Base-by-base conservation (phyloP, 2,329 filamentous ascomycete species). In the Colletotrichum liaoningense region DNA sequence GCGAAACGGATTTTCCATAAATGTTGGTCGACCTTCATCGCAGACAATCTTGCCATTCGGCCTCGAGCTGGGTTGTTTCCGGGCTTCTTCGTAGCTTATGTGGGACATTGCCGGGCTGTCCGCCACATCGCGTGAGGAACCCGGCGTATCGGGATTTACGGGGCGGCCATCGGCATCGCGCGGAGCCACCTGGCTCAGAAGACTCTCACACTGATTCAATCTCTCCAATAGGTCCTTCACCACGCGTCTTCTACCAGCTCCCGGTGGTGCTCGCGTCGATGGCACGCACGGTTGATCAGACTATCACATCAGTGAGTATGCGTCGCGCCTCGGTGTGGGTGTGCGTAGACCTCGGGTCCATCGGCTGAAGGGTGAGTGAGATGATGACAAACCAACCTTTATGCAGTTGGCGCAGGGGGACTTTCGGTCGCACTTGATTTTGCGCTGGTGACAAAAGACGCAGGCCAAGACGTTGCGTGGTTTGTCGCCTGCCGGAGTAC, bases 401-500 rank as follows among this genome's bases (percentile, higher is more conserved):
- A 78, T 72, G 64, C 86, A 88, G 74, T 87, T 87, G 11, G 82
- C 86, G 77, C 89, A 91, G 6, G 89, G 89, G 56, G 86, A 89
- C 54, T 85, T 86, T 73, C 89, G 85, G 77, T 91, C 88, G 80
- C 89, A 91, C 79, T 89, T 90, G 81, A 90, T 91, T 81, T 91
- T 91, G 76, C 89, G 86, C 77, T 89, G 87, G 78, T 91, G 89
- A 77, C 89, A 91, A 35, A 90, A 82, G 22, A 89, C 87, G 75
- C 88, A 90, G 33, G 87, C 69, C 57, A 73, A 49, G 22, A 68
- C 72, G 42, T 58, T 62, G 5, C 38, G 42, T 16, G 52, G 19
- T 59, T 64, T 64, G n/a, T 59, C 69, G 24, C 58, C 24, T n/a
- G 54, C 56, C 38, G 52, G 38, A 42, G n/a, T 60, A 42, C 26